Conservation (phyloP, 2,329 filamentous ascomycete genomes). For the Fusarium brevicatenulatum region DNA sequence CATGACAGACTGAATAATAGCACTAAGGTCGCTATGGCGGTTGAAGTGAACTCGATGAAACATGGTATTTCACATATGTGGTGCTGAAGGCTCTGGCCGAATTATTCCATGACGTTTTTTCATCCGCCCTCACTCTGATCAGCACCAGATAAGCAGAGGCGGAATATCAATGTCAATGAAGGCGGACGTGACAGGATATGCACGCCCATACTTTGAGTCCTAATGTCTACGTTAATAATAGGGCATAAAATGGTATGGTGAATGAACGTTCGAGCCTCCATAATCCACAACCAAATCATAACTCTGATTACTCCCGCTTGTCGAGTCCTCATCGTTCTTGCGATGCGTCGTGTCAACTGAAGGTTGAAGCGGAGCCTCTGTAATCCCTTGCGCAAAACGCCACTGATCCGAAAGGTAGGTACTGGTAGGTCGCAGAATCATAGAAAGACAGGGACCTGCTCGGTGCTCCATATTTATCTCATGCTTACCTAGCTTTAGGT, state of each 20-base stretch:
- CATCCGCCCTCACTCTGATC: slow-evolving; percentile 4
- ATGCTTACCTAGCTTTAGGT: slow-evolving; percentile 9
- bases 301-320: slow-evolving; percentile 4
- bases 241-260: background rate
- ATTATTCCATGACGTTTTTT: slow-evolving; percentile 10
- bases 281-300: background rate
- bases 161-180: background rate
- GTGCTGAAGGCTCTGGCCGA: background rate
- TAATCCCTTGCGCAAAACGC: slow-evolving; percentile 41
- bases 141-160: slow-evolving; percentile 5
- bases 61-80: background rate
- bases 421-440: background rate
- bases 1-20: background rate
- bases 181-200: background rate
- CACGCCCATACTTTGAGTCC: background rate
- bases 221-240: background rate
- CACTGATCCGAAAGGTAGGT: slow-evolving; percentile 33
- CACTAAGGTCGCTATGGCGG: background rate
- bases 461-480: slow-evolving; percentile 42
- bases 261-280: background rate
- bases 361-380: slow-evolving; percentile 37
- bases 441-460: slow-evolving; percentile 26
- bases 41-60: background rate
- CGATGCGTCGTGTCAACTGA: slow-evolving; percentile 25
- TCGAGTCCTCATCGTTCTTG: slow-evolving; percentile 8